Evolutionary conservation across 2,329 filamentous ascomycete genomes (phyloP).

Genomic region (Ilyonectria destructans): DNA sequence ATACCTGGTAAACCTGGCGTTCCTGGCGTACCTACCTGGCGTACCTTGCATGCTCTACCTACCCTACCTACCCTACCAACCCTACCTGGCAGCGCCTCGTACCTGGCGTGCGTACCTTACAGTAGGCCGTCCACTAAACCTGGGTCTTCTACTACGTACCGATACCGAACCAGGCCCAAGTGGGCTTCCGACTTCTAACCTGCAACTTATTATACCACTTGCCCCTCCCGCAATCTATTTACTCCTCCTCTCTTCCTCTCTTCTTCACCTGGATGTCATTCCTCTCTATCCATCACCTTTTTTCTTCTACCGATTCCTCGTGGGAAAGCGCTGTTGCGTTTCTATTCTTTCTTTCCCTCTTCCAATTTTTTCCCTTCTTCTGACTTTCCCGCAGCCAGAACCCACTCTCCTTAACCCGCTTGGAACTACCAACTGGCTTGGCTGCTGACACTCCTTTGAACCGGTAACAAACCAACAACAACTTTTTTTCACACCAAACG

Average conservation of each 20-base stretch:
- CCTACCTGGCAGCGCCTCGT: no score
- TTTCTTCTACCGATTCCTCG: constrained; percentile 44
- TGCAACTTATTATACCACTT: constrained; percentile 45
- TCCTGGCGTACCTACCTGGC: constrained; percentile 14
- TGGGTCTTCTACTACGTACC: neutral
- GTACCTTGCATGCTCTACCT: no score
- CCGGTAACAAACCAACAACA: constrained; percentile 34
- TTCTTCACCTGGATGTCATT: constrained; percentile 44
- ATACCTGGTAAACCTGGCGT: neutral
- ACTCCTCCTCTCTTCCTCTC: constrained; percentile 40
- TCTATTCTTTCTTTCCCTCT: constrained; percentile 46
- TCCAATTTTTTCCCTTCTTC: constrained; percentile 56
- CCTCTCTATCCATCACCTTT: constrained; percentile 40
- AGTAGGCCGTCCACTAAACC: constrained; percentile 28
- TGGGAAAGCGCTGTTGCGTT: constrained; percentile 50
- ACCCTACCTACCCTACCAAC: no score
- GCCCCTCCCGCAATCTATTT: constrained; percentile 48
- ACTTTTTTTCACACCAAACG: constrained; percentile 34
- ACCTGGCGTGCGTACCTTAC: constrained; percentile 24
- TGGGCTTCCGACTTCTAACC: constrained; percentile 1
- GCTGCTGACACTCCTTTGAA: constrained; percentile 70
- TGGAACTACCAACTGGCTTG: constrained; percentile 69
- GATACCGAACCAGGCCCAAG: neutral
- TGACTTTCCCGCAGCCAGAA: constrained; percentile 54
- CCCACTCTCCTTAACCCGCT: constrained; percentile 55